These are phyloP conservation scores for Diaporthe citrichinensis DNA, from an alignment of 2,329 filamentous ascomycete species.

Conservation along the genomic window DNA sequence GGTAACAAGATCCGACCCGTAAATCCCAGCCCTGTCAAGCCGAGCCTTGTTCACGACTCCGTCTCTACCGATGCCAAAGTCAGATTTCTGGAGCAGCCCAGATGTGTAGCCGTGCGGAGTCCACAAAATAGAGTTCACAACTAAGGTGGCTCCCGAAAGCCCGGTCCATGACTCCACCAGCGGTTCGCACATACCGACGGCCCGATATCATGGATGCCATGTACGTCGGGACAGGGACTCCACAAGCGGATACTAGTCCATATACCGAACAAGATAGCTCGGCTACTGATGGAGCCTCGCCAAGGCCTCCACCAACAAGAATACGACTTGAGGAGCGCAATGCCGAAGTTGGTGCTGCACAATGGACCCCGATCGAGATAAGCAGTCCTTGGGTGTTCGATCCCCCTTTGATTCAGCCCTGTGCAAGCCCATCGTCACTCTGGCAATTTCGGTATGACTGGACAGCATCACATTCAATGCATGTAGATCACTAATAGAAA, in stretches of 20 bases:
- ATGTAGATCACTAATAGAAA: background rate
- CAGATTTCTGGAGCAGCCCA: background rate
- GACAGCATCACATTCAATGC: background rate
- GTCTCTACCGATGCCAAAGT: background rate
- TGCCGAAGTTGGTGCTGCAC: background rate
- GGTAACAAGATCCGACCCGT: background rate
- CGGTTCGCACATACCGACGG: background rate
- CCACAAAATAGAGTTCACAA: background rate
- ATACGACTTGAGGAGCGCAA: background rate
- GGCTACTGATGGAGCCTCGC: background rate
- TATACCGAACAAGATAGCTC: conserved; percentile 5
- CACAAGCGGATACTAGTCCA: background rate
- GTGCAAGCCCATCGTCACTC: background rate
- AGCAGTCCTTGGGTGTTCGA: background rate
- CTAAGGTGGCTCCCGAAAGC: background rate
- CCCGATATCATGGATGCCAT: background rate
- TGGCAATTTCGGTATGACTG: background rate
- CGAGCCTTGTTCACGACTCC: background rate
- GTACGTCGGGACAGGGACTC: background rate
- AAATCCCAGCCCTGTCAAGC: background rate
- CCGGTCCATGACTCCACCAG: background rate
- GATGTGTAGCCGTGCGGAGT: background rate
- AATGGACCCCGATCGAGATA: background rate
- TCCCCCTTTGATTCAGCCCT: background rate
- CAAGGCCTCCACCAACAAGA: background rate